Conservation (phyloP, 2,329 filamentous ascomycete species). For the Metarhizium guizhouense region DNA sequence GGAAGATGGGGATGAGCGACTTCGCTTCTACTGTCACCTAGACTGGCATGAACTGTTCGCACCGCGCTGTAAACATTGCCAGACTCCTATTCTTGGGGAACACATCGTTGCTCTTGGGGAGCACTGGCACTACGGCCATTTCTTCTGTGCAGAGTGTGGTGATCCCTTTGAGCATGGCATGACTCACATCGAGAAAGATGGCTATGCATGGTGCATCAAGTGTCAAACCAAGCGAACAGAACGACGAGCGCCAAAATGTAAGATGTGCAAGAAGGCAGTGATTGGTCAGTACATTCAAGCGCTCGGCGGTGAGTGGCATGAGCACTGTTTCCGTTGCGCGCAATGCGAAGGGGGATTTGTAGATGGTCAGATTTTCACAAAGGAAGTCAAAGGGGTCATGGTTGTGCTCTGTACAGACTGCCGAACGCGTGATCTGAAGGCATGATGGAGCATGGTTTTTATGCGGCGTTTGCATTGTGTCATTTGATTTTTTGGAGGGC, state of each 20-base stretch:
- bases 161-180: constrained; percentile 75
- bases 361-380: constrained; percentile 57
- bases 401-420: constrained; percentile 54
- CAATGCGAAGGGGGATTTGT: constrained; percentile 51
- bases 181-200: constrained; percentile 84
- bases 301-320: constrained; percentile 88
- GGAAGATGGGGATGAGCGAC: constrained; percentile 62
- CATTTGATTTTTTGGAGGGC: neutral
- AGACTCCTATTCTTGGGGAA: constrained; percentile 91
- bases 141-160: constrained; percentile 97
- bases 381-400: constrained; percentile 38
- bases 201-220: constrained; percentile 90
- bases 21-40: constrained; percentile 94
- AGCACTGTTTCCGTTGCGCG: constrained; percentile 78
- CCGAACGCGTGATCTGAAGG: constrained; percentile 52
- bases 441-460: constrained; percentile 16
- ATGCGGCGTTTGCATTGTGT: neutral
- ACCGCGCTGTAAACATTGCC: constrained; percentile 90
- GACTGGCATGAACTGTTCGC: constrained; percentile 95
- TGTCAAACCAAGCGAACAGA: constrained; percentile 92
- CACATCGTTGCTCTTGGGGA: constrained; percentile 86
- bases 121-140: constrained; percentile 97
- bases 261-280: constrained; percentile 74
- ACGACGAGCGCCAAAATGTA: constrained; percentile 79
- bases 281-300: constrained; percentile 86